Base-by-base conservation (phyloP, 805 yeast genomes). In the Vanderwaltozyma verrucispora region DNA sequence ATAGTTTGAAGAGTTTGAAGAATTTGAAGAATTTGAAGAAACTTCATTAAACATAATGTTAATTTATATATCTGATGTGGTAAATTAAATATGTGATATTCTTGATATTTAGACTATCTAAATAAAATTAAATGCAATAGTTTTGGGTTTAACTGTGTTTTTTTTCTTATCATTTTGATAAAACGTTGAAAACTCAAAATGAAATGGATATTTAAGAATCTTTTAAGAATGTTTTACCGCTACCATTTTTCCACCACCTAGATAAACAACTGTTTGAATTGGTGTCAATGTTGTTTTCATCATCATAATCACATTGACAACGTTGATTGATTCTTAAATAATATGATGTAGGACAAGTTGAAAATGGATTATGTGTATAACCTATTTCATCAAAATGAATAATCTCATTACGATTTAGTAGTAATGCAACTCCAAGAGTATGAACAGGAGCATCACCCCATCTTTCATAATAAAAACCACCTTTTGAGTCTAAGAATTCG, bases 401-500 rank as follows among this genome's bases (percentile, higher is more conserved):
- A 30, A 87, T 60, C 52, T 84, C 80, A 14, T 65, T 54, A 37
- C 64, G 69, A 43, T 76, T 72, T 43, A 83, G 59, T 31, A 83
- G 55, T 30, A 83, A 55, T 0, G 81, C 56, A 1, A 73, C 77
- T 1, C 76, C 94, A 21, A 85, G 64, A 0, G 89, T 67, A 56
- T 86, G 95, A 13, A 86, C 83, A 0, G 95, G 95, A 0, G 95
- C 95, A 62, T 87, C 96, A 13, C 96, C 96, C 96, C 96, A 87
- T 41, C 95, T 64, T 59, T 86, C 95, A 39, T 81, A 80, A 56
- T 80, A 80, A 53, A 84, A 83, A 4, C 92, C 92, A 33, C 86
- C 88, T 15, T 73, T 65, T 23, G 67, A 49, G 56, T 83, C 85
- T 44, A 84, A 65, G 55, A 64, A 65, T 20, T 79, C 71, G 54